Conservation (phyloP, 371 early-diverging fungal species). For the Rhizopus sp. region DNA sequence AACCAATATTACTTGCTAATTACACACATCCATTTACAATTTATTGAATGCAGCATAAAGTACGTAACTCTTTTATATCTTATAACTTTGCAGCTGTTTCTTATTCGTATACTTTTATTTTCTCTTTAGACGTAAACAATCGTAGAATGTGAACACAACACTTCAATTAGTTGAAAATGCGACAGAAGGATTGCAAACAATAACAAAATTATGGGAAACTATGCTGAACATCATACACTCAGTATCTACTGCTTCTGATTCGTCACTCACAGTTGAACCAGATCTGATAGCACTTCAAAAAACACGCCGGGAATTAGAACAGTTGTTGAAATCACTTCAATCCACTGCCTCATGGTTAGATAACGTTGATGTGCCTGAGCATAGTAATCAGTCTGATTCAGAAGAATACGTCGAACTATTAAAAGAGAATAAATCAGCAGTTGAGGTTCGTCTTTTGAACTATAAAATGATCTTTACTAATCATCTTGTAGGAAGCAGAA, state of each 20-base stretch:
- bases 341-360: constrained; percentile 31
- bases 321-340: constrained; percentile 23
- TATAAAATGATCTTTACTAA: not conserved
- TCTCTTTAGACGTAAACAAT: too few species aligned
- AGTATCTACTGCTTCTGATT: constrained; percentile 34
- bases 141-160: too few species aligned
- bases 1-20: too few species aligned
- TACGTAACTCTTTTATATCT: too few species aligned
- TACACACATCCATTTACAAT: too few species aligned
- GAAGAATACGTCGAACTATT: constrained; percentile 23
- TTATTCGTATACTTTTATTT: too few species aligned
- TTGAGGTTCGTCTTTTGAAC: constrained; percentile 4
- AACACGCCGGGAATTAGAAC: constrained; percentile 36
- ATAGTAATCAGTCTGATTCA: constrained; percentile 4
- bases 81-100: too few species aligned
- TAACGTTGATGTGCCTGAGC: constrained; percentile 14
- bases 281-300: constrained; percentile 35
- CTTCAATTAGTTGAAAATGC: too few species aligned
- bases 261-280: constrained; percentile 43
- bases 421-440: constrained; percentile 1
- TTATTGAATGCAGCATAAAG: too few species aligned
- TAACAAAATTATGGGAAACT: constrained; percentile 38
- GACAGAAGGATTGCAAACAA: constrained; percentile 32
- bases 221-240: constrained; percentile 36
- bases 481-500: constrained; percentile 26